Evolutionary conservation across 164 flowering plant species (phyloP).

Genomic region (grape (Vitis vinifera)): DNA sequence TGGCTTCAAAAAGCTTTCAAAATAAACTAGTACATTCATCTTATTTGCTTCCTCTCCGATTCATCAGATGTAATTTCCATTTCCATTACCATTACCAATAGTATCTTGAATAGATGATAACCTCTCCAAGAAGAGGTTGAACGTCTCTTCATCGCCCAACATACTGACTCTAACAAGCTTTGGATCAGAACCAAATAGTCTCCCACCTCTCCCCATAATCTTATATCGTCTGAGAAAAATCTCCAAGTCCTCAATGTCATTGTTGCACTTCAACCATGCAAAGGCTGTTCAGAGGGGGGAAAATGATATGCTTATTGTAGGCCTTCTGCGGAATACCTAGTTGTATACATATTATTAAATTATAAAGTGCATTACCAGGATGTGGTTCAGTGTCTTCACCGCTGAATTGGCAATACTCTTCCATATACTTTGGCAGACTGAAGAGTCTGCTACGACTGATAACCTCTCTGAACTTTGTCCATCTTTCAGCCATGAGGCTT

Average conservation of each 20-base stretch:
- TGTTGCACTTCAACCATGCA: constrained; percentile 50
- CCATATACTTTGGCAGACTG: constrained; percentile 28
- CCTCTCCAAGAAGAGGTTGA: constrained; percentile 41
- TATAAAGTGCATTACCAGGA: constrained; percentile 31
- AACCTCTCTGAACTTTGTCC: constrained; percentile 31
- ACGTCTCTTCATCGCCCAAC: constrained; percentile 35
- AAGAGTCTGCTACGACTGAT: constrained; percentile 19
- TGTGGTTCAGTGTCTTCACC: constrained; percentile 13
- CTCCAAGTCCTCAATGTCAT: constrained; percentile 26
- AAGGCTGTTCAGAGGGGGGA: constrained; percentile 28
- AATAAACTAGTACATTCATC: too few relatives aligned
- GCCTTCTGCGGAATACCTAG: too few relatives aligned
- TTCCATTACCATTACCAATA: not conserved
- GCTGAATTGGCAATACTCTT: constrained; percentile 32
- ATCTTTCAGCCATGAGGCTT: constrained; percentile 32
- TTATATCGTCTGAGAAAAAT: constrained; percentile 24
- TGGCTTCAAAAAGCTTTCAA: too few relatives aligned
- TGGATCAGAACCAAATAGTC: constrained; percentile 29
- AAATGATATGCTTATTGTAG: not conserved
- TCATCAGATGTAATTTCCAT: too few relatives aligned
- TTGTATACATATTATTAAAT: too few relatives aligned
- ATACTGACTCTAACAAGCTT: constrained; percentile 49
- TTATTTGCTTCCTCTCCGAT: too few relatives aligned
- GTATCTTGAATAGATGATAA: constrained; percentile 20
- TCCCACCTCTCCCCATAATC: constrained; percentile 37